These are phyloP conservation scores for Pugionium dolabratum DNA, from an alignment of 345 rosid genomes.

Conservation along the genomic window DNA sequence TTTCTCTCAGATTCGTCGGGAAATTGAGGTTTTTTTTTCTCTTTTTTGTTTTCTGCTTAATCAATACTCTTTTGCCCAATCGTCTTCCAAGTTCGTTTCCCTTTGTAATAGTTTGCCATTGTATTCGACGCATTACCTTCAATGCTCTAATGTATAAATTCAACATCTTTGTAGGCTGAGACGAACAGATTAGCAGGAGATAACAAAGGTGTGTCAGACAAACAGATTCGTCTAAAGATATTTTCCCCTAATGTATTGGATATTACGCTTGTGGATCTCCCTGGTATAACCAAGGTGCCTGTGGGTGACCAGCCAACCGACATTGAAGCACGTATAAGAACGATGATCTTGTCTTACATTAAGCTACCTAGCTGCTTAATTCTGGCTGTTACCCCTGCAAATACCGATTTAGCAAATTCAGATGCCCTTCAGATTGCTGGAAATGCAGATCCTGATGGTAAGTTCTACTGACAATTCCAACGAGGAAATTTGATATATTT, in stretches of 20 bases:
- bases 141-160: conserved; percentile 12
- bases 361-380: conserved; percentile 55
- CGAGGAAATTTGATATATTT: background rate
- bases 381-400: conserved; percentile 69
- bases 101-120: background rate
- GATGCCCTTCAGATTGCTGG: conserved; percentile 75
- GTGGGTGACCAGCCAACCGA: conserved; percentile 74
- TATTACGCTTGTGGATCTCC: conserved; percentile 68
- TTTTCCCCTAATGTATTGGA: conserved; percentile 63
- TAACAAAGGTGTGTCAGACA: conserved; percentile 65
- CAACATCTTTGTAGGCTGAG: conserved; percentile 51
- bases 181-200: conserved; percentile 61
- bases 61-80: background rate
- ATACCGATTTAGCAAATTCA: conserved; percentile 72
- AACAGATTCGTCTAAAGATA: conserved; percentile 57
- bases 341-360: conserved; percentile 57
- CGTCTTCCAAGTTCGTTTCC: conserved; percentile 4
- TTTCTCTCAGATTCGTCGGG: conserved; percentile 91
- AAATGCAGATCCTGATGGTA: conserved; percentile 66
- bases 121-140: background rate
- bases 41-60: background rate
- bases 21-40: conserved; percentile 65
- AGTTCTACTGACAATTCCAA: background rate
- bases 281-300: conserved; percentile 77
- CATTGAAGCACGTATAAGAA: conserved; percentile 59